phyloP scores from a whole-genome alignment of 805 yeast genomes.

The Jamesozyma jinghongensis region DNA sequence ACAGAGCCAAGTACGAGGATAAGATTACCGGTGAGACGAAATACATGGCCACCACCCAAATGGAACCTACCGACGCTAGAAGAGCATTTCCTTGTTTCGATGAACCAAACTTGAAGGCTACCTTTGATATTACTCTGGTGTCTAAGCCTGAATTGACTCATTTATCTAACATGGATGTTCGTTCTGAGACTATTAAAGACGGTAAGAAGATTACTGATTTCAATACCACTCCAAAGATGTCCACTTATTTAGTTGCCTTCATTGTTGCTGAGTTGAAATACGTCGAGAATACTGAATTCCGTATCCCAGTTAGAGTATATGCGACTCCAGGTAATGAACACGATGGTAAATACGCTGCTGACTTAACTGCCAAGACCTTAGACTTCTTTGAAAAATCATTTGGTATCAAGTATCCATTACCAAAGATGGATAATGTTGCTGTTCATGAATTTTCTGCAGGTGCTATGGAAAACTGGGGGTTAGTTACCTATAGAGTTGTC shows the following conservation, averaged over 20 bases:
- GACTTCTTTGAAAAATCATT: conserved; percentile 64
- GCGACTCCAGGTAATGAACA: conserved; percentile 70
- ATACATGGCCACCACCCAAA: conserved; percentile 74
- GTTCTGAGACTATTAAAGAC: conserved; percentile 36
- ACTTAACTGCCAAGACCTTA: conserved; percentile 65
- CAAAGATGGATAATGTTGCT: conserved; percentile 75
- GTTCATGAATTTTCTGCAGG: conserved; percentile 80
- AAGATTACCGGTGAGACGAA: conserved; percentile 53
- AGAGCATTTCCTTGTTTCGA: conserved; percentile 83
- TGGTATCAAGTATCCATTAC: conserved; percentile 68
- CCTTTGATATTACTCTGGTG: conserved; percentile 55
- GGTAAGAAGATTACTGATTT: conserved; percentile 49
- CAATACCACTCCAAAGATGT: conserved; percentile 73
- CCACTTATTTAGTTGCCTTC: conserved; percentile 79
- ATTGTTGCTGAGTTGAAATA: conserved; percentile 72
- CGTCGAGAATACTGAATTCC: conserved; percentile 55
- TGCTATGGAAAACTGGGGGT: conserved; percentile 85
- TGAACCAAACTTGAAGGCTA: conserved; percentile 73
- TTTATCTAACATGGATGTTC: conserved; percentile 62
- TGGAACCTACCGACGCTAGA: conserved; percentile 82
- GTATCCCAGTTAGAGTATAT: conserved; percentile 71
- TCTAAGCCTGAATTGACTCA: conserved; percentile 48
- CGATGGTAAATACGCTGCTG: conserved; percentile 65
- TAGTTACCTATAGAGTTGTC: conserved; percentile 70
- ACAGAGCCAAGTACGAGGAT: conserved; percentile 54